Base-by-base conservation (phyloP, 2,329 filamentous ascomycete genomes). In the Exophiala xenobiotica region DNA sequence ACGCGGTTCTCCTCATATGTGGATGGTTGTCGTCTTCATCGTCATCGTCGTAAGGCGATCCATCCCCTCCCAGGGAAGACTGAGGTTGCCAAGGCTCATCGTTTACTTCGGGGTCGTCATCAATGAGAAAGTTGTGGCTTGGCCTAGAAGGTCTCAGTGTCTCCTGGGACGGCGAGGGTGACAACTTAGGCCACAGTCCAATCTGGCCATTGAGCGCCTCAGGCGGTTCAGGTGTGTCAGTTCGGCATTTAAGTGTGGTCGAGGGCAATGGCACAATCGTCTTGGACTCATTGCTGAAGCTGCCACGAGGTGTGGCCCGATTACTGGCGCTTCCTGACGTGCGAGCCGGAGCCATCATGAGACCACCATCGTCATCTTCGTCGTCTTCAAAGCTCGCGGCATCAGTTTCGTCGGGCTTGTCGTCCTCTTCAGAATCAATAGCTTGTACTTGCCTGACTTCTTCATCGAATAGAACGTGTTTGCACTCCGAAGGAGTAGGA, bases 401-500 rank as follows among this genome's bases (percentile, higher is more conserved):
- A 61, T 67, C 31, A 70, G 68, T 18, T 61, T 62, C 51, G 43
- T 89, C 83, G 8, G 87, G 83, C 22, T 87, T 83, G 41, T 91
- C 86, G 19, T 86, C 85, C 58, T 88, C 83, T 71, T 95, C 95
- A 61, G 83, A 79, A 26, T 97, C 91, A 24, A 99, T 82, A 6
- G 93, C 93, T 59, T 96, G 96, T 67, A 91, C 96, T 67, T 97
- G 92, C 67, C 91, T 86, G 2, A 99, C 93, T 71, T 92, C 88
- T 65, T 96, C 88, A 66, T 96, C 93, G 69, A 99, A 99, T 65
- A 95, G 89, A 59, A 99, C 97, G 67, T 96, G 92, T 54, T 85
- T 90, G 64, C 83, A 80, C 70, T 74, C 81, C 71, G 52, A 76
- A 4, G 81, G 80, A 2, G 81, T 90, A 70, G 66, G 53, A 5